Percentiles rank a stretch among this genome's conserved stretches.
Conservation (phyloP, 1,284 basidiomycete species). For the Moniliella sp. region DNA sequence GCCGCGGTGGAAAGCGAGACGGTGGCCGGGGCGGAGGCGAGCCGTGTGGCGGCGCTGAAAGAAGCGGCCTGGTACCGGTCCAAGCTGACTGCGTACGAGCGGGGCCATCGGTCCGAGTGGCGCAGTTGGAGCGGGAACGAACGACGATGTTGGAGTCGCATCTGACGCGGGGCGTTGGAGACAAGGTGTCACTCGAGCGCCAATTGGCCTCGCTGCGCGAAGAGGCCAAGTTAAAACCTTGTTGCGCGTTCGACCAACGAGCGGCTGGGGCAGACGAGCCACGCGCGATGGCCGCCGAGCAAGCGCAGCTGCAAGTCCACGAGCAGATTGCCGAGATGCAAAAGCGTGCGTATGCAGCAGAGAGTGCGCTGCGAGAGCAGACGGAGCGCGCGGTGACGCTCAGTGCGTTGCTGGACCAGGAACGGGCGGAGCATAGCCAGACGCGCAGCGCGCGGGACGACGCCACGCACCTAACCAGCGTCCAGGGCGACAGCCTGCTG, state of each 20-base stretch:
- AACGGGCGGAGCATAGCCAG: conserved; percentile 54
- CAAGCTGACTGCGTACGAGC: conserved; percentile 65
- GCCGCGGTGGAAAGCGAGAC: conserved; percentile 55
- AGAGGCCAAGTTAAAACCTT: conserved; percentile 45
- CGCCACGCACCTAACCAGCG: conserved; percentile 42
- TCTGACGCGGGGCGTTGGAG: conserved; percentile 49
- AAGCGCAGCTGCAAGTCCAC: conserved; percentile 49
- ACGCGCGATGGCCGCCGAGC: conserved; percentile 62
- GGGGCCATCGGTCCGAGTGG: conserved; percentile 43
- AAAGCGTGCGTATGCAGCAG: conserved; percentile 44
- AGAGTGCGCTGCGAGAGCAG: conserved; percentile 55
- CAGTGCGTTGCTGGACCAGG: conserved; percentile 53
- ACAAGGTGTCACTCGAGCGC: conserved; percentile 51
- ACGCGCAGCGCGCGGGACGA: conserved; percentile 50
- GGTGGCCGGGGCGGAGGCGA: conserved; percentile 55
- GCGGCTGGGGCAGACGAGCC: conserved; percentile 59
- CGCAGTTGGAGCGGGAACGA: conserved; percentile 58
- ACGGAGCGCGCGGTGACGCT: conserved; percentile 53
- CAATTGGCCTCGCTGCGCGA: conserved; percentile 39
- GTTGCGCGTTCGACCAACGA: too few relatives aligned
- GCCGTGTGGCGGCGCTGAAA: conserved; percentile 56
- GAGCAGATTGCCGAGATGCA: conserved; percentile 56
- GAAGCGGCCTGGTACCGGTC: conserved; percentile 91
- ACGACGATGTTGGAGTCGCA: conserved; percentile 57
- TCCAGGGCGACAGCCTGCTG: conserved; percentile 59